phyloP scores from a whole-genome alignment of 345 rosid genomes.

The Eucalyptus pauciflora region DNA sequence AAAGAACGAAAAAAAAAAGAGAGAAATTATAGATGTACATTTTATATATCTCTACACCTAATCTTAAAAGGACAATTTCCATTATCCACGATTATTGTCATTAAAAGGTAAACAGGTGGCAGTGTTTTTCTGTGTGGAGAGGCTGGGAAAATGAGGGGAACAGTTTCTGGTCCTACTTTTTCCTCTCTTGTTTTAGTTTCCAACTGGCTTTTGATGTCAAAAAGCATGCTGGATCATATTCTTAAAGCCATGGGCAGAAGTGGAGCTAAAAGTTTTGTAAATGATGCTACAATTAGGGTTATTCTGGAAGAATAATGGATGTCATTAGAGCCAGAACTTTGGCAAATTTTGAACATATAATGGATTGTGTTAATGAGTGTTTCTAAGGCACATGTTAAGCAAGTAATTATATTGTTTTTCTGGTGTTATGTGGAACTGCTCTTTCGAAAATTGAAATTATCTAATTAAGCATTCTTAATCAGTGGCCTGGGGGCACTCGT shows the following conservation, averaged over 20 bases:
- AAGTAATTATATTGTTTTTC: neutral
- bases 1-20: too few species aligned
- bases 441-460: neutral
- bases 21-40: neutral
- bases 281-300: neutral
- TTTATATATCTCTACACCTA: neutral
- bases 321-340: neutral
- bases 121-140: neutral
- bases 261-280: neutral
- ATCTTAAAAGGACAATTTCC: neutral
- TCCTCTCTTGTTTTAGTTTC: neutral
- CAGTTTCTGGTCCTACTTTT: neutral
- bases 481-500: neutral
- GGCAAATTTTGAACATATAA: neutral
- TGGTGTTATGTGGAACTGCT: neutral
- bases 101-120: neutral
- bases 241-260: neutral
- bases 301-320: neutral
- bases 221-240: neutral
- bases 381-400: neutral
- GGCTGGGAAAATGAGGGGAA: neutral
- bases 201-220: neutral
- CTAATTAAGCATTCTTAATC: neutral
- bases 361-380: neutral
- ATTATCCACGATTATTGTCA: neutral